Evolutionary conservation across 139 green algal species (phyloP).

Genomic region (Volvox africanus): DNA sequence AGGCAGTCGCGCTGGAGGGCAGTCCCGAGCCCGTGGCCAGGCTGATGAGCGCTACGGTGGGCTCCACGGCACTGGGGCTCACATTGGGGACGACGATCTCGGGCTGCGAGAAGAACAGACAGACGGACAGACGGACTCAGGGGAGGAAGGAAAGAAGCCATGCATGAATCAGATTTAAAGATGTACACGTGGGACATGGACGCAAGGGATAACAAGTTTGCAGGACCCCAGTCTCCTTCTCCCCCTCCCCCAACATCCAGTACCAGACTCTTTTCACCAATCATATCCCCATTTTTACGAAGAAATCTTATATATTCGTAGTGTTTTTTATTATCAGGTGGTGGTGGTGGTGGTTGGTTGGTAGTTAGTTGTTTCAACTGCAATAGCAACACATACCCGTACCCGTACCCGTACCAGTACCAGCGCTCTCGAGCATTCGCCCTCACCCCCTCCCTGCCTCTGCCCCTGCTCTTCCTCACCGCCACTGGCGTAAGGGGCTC

Average conservation of each 20-base stretch:
- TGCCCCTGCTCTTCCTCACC: background rate
- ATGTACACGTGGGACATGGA: too few species aligned
- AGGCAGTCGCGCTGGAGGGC: constrained; percentile 6
- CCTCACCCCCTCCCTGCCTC: background rate
- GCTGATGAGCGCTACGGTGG: constrained; percentile 42
- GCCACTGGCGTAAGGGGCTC: constrained; percentile 16
- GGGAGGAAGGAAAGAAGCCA: background rate
- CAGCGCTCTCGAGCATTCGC: too few species aligned
- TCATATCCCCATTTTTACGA: too few species aligned
- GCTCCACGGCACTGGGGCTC: constrained; percentile 14
- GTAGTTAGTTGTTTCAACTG: too few species aligned
- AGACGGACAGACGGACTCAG: background rate
- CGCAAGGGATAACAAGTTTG: too few species aligned
- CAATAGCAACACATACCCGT: background rate
- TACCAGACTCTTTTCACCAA: too few species aligned
- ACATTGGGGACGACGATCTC: constrained; percentile 41
- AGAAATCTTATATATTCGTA: too few species aligned
- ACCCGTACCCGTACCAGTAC: too few species aligned
- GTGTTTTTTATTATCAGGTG: background rate
- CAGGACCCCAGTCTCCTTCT: too few species aligned
- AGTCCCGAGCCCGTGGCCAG: constrained; percentile 25
- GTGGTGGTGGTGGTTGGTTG: background rate
- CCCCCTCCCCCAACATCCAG: too few species aligned
- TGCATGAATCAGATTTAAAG: too few species aligned
- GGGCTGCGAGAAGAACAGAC: constrained; percentile 15